Evolutionary conservation across 148 eudicot species (phyloP).

Genomic region (Polygonum maritimum): DNA sequence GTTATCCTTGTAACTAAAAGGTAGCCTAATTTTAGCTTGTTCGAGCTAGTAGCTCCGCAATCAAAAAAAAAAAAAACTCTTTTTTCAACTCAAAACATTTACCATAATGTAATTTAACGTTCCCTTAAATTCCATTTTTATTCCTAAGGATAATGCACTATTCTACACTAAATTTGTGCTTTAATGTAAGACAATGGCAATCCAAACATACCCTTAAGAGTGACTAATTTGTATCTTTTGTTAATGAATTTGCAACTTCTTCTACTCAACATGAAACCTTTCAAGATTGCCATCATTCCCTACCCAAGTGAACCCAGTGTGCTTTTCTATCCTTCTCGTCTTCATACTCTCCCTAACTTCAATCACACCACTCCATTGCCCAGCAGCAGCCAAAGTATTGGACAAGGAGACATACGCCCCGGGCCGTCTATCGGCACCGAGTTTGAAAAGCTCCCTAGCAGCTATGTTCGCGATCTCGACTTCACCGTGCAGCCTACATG

Average conservation of each 20-base stretch:
- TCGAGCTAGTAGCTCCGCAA: no score
- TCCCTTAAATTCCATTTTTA: no score
- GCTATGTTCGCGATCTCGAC: constrained; percentile 64
- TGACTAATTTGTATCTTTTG: no score
- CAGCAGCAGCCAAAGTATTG: constrained; percentile 74
- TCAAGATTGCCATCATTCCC: constrained; percentile 41
- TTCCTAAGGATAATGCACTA: no score
- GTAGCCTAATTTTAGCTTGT: no score
- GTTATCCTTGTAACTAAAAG: no score
- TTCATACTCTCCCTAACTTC: constrained; percentile 77
- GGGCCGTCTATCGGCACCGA: constrained; percentile 38
- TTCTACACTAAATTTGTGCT: no score
- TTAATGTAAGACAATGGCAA: no score
- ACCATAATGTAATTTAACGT: no score
- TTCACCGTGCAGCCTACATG: constrained; percentile 70
- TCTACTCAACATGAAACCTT: constrained; percentile 33
- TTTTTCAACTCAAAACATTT: no score
- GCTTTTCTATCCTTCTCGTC: constrained; percentile 55
- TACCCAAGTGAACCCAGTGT: constrained; percentile 76
- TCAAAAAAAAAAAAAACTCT: no score
- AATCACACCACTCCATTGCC: constrained; percentile 71
- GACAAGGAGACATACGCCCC: constrained; percentile 84
- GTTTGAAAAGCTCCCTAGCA: constrained; percentile 59
- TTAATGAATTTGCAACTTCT: not conserved
- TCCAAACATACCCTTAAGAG: no score